Base-by-base conservation (phyloP, 768 basidiomycete genomes). In the Pleurotus sapidus region DNA sequence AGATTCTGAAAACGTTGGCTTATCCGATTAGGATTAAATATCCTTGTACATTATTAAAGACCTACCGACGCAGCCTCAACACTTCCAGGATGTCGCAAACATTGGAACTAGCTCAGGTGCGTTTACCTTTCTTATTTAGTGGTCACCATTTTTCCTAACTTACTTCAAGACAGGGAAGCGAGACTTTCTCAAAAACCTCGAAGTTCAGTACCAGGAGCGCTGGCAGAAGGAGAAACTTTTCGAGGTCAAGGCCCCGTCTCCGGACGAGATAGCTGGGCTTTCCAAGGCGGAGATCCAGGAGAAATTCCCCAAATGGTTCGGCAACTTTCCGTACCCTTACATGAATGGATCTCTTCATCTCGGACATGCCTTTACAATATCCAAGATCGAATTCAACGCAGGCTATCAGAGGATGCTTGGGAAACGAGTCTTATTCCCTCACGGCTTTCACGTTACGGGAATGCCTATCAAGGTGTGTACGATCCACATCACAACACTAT, bases 271-370 rank as follows among this genome's bases (percentile, higher is more conserved):
- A 45, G 74, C 74, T 56, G 85, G 84, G 58, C 81, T 90, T 49
- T 82, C 87, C 9, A 76, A 76, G 15, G 77, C 79, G 18, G 78
- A 95, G 67, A 74, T 96, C 65, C 78, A 80, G 60, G 78, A 87
- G 66, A 84, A 87, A 72, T 84, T 86, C 70, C 95, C 95, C 17
- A 98, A 98, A 77, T 98, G 95, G 93, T 91, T 98, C 68, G 97
- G 96, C 55, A 97, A 87, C 74, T 96, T 90, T 72, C 95, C 95
- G 51, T 97, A 79, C 74, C 92, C 94, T 1, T 99, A 99, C 80
- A 98, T 98, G 94, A 99, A 99, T 67, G 97, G 97, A 46, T 92
- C 90, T 63, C 79, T 98, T 63, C 97, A 99, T 72, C 80, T 98
- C 23, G 97, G 97, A 20, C 97, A 99, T 73, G 96, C 91, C 1